phyloP scores from a whole-genome alignment of 345 rosid genomes.

The Eucalyptus guilfoylei region DNA sequence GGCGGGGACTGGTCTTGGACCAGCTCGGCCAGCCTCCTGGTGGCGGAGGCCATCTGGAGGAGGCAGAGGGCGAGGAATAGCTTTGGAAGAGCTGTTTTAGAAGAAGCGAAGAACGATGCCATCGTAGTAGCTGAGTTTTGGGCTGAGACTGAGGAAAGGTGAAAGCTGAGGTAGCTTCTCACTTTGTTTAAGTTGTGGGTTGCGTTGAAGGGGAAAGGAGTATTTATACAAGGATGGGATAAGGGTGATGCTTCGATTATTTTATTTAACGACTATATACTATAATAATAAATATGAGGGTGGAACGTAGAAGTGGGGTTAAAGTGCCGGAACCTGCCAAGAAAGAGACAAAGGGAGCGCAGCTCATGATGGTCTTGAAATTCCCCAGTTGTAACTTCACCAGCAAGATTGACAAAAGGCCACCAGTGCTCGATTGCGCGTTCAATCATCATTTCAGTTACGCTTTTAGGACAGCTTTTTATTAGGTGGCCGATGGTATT shows the following conservation, averaged over 20 bases:
- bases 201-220: background rate
- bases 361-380: background rate
- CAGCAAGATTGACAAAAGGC: background rate
- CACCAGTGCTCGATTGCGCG: background rate
- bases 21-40: constrained; percentile 11
- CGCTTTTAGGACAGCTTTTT: background rate
- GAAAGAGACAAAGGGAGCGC: background rate
- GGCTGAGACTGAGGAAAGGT: background rate
- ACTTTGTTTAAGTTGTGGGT: background rate
- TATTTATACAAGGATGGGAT: background rate
- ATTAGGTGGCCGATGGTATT: background rate
- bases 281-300: background rate
- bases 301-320: background rate
- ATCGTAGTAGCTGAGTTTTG: background rate
- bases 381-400: background rate
- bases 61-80: background rate
- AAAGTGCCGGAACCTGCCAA: background rate
- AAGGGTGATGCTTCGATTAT: background rate
- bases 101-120: background rate
- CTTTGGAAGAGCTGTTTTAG: background rate
- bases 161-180: background rate
- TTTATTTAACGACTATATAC: background rate
- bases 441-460: background rate
- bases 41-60: constrained; percentile 3
- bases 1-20: constrained; percentile 16